A percentile compares a stretch with the other conserved stretches of the same genome.
Evolutionary conservation across 1,284 basidiomycete genomes (phyloP).

Genomic region (Fistulinella staudtii): DNA sequence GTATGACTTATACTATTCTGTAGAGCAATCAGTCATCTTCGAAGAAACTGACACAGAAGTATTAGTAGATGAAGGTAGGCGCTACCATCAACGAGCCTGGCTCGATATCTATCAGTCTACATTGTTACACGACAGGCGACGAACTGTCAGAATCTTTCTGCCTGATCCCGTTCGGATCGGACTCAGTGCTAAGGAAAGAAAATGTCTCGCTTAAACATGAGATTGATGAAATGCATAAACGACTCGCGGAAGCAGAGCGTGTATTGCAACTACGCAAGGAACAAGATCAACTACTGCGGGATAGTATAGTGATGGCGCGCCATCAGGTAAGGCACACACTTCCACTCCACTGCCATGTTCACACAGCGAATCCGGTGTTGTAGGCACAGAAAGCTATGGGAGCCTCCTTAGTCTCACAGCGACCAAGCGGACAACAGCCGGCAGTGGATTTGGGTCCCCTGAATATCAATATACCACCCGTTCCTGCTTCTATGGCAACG

Average conservation of each 20-base stretch:
- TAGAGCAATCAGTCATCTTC: conserved; percentile 18
- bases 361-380: conserved; percentile 1
- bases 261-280: conserved; percentile 65
- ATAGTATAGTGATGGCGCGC: conserved; percentile 74
- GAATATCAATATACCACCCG: conserved; percentile 50
- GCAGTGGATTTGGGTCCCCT: conserved; percentile 48
- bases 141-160: conserved; percentile 76
- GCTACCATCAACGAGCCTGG: neutral
- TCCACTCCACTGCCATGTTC: conserved; percentile 1
- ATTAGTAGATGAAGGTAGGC: conserved; percentile 40
- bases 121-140: conserved; percentile 47
- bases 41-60: conserved; percentile 36
- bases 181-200: conserved; percentile 57
- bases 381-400: conserved; percentile 77
- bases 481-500: conserved; percentile 48
- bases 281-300: conserved; percentile 71
- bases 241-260: conserved; percentile 56
- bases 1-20: conserved; percentile 13
- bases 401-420: conserved; percentile 50
- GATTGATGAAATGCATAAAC: conserved; percentile 51
- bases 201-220: conserved; percentile 60
- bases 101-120: neutral
- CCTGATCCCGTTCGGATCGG: conserved; percentile 59
- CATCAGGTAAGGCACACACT: conserved; percentile 52
- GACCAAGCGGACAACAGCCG: conserved; percentile 39